phyloP scores from a whole-genome alignment of 139 green algal species.

The Zygnema cylindricum region DNA sequence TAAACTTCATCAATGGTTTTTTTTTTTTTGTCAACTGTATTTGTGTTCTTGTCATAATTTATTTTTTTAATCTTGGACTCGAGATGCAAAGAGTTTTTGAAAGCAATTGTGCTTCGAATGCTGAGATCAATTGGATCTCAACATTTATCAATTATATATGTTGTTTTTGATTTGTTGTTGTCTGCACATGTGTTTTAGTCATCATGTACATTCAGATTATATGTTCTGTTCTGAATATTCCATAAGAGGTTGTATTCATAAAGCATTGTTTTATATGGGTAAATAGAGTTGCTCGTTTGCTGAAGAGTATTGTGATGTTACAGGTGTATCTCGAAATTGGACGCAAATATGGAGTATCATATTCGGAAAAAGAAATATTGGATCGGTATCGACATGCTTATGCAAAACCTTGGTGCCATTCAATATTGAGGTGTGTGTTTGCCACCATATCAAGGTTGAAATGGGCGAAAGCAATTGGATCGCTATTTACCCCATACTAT shows the following conservation, averaged over 20 bases:
- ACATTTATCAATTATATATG: not conserved
- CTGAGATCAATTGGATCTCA: not conserved
- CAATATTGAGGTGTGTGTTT: not conserved
- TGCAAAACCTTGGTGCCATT: constrained; percentile 73
- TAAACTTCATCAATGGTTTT: too few relatives aligned
- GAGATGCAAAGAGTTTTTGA: too few relatives aligned
- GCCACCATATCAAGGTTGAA: too few relatives aligned
- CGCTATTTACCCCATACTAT: too few relatives aligned
- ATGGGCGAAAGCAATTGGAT: too few relatives aligned
- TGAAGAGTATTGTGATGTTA: not conserved
- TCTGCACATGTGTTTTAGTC: not conserved
- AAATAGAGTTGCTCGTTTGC: not conserved
- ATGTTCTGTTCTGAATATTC: not conserved
- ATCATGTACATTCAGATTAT: not conserved
- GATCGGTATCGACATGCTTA: constrained; percentile 72
- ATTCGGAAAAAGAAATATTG: constrained; percentile 71
- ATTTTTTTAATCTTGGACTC: too few relatives aligned
- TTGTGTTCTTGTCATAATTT: too few relatives aligned
- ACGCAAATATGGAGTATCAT: constrained; percentile 64
- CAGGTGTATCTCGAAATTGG: constrained; percentile 64
- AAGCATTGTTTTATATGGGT: not conserved
- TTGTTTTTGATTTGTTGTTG: not conserved
- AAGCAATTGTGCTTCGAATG: too few relatives aligned
- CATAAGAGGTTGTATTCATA: not conserved
- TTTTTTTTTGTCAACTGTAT: too few relatives aligned